phyloP scores from a whole-genome alignment of 1,139 yeast genomes.

The Kluyveromyces marxianus region DNA sequence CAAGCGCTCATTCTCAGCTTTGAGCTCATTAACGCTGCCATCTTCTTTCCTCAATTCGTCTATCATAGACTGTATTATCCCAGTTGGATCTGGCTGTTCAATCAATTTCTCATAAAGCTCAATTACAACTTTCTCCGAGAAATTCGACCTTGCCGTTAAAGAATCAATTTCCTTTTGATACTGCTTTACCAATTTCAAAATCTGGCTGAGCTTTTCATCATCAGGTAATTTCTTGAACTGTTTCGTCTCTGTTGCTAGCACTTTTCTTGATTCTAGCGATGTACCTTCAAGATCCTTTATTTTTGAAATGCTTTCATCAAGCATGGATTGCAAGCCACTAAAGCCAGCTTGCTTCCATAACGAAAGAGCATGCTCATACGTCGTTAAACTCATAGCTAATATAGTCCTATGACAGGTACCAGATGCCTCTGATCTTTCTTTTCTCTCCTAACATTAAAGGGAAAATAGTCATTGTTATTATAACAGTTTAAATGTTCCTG shows the following conservation, averaged over 20 bases:
- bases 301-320: conserved; percentile 70
- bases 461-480: too few species aligned
- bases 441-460: background rate
- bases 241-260: conserved; percentile 73
- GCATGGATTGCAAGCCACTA: conserved; percentile 55
- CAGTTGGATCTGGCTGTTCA: conserved; percentile 91
- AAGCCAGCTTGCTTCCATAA: conserved; percentile 74
- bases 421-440: background rate
- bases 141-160: conserved; percentile 69
- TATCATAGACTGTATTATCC: conserved; percentile 63
- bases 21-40: conserved; percentile 49
- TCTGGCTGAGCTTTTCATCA: conserved; percentile 49
- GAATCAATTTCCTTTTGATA: conserved; percentile 86
- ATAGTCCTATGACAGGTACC: background rate
- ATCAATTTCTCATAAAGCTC: conserved; percentile 67
- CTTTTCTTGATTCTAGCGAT: conserved; percentile 64
- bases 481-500: too few species aligned
- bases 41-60: conserved; percentile 41
- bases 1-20: conserved; percentile 47
- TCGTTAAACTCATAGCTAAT: conserved; percentile 23
- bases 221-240: conserved; percentile 67
- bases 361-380: conserved; percentile 57
- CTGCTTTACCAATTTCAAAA: conserved; percentile 66
- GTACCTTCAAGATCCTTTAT: conserved; percentile 63
- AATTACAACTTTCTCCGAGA: conserved; percentile 65